Base-by-base conservation (phyloP, 306 rosid genomes). In the Pyrus bretschneideri region DNA sequence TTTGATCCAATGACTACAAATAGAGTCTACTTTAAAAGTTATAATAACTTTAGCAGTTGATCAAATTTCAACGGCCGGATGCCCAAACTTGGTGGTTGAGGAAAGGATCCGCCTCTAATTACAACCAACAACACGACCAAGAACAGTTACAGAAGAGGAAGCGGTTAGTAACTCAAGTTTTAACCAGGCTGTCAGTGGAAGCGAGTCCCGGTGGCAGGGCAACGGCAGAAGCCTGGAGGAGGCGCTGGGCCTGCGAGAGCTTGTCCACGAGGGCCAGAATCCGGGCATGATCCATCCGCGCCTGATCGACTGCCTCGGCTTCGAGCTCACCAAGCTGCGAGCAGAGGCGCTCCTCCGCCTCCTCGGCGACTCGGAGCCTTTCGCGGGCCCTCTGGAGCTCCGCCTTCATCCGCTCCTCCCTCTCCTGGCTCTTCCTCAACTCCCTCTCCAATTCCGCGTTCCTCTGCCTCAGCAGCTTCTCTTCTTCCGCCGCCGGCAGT, bases 311-410 rank as follows among this genome's bases (percentile, higher is more conserved):
- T 0, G 97, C 83, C 82, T 95, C 97, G 0, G 97, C 97, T 46
- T 95, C 98, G 1, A 95, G 83, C 69, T 95, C 98, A 0, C 97
- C 97, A 31, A 95, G 90, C 89, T 95, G 98, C 0, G 88, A 89
- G 73, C 97, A 95, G 54, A 95, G 96, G 52, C 92, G 86, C 93
- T 95, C 98, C 79, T 95, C 98, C 0, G 90, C 98, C 5, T 92
- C 98, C 78, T 95, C 98, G 11, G 96, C 92, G 45, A 95, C 85
- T 42, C 88, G 85, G 29, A 95, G 88, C 85, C 96, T 87, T 74
- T 90, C 85, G 59, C 84, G 79, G 21, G 85, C 77, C 72, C 80
- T 85, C 33, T 79, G 78, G 2, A 95, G 80, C 78, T 95, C 81
- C 3, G 66, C 59, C 66, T 51, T 88, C 99, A 89, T 89, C 60